A percentile compares a stretch with the other conserved stretches of the same genome.
Conservation (phyloP, 1,139 yeast genomes). For the Geotrichum histeridarum region DNA sequence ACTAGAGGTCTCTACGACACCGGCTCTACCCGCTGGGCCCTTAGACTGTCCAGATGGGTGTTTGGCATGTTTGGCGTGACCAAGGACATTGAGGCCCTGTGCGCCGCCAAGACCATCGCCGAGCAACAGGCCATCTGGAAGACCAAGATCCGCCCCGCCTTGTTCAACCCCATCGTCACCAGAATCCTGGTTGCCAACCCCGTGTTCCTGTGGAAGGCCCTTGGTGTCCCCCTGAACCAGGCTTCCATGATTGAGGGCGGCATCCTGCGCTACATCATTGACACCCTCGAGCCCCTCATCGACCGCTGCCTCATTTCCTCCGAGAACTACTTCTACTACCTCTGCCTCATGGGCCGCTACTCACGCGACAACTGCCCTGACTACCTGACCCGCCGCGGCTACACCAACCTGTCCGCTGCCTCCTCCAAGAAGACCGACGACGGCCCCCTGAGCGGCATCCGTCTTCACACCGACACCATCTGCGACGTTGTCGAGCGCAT, state of each 20-base stretch:
- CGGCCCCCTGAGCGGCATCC: conserved; percentile 51
- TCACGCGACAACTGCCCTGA: conserved; percentile 67
- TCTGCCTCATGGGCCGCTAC: conserved; percentile 60
- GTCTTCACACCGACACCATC: conserved; percentile 75
- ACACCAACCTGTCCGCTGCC: conserved; percentile 39
- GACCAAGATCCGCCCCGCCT: conserved; percentile 55
- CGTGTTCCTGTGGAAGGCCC: conserved; percentile 76
- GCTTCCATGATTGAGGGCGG: conserved; percentile 72
- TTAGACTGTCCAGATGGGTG: conserved; percentile 58
- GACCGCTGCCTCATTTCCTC: conserved; percentile 56
- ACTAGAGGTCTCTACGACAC: conserved; percentile 70
- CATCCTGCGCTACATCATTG: conserved; percentile 63
- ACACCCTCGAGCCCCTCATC: conserved; percentile 73
- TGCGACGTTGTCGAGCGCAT: conserved; percentile 69
- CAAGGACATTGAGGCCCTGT: conserved; percentile 49
- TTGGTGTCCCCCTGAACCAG: conserved; percentile 82
- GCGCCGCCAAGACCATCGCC: conserved; percentile 53
- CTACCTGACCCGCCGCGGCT: conserved; percentile 60
- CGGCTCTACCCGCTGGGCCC: conserved; percentile 83
- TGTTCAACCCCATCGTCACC: conserved; percentile 66
- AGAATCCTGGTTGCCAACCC: conserved; percentile 72
- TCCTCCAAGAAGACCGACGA: neutral
- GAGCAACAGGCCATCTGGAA: conserved; percentile 66
- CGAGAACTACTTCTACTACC: conserved; percentile 75
- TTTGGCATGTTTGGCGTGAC: conserved; percentile 55